Percentiles rank a stretch among this genome's conserved stretches.
These are phyloP conservation scores for Canavalia ensiformis DNA, from an alignment of 306 rosid genomes.

Conservation along the genomic window DNA sequence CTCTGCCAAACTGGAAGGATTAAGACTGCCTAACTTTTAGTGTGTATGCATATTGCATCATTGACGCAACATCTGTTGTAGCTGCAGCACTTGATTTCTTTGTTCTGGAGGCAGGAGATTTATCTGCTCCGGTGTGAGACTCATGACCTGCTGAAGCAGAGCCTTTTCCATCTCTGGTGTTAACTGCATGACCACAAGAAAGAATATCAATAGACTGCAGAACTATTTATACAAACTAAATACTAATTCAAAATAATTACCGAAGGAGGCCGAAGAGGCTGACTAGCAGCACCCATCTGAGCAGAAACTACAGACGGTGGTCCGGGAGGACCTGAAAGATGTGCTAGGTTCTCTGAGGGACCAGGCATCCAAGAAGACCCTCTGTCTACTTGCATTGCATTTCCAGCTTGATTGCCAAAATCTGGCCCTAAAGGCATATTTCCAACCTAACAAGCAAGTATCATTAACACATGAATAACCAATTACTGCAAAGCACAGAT, in stretches of 20 bases:
- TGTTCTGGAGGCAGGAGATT: constrained; percentile 93
- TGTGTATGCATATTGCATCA: constrained; percentile 52
- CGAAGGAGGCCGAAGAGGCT: constrained; percentile 59
- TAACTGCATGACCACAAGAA: constrained; percentile 65
- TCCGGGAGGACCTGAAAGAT: constrained; percentile 67
- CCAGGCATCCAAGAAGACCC: constrained; percentile 80
- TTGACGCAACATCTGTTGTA: constrained; percentile 88
- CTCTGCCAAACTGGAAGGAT: constrained; percentile 46
- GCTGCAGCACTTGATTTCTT: constrained; percentile 92
- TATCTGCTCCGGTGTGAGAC: constrained; percentile 89
- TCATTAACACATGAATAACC: constrained; percentile 32
- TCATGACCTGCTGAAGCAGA: constrained; percentile 97
- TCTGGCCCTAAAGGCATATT: constrained; percentile 72
- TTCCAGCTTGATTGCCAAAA: constrained; percentile 74
- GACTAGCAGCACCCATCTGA: constrained; percentile 75
- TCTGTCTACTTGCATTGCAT: constrained; percentile 79
- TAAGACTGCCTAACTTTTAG: background rate
- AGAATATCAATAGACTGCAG: constrained; percentile 39
- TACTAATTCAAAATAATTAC: constrained; percentile 52
- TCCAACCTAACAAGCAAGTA: constrained; percentile 64
- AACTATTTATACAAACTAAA: constrained; percentile 11
- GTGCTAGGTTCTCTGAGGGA: constrained; percentile 66
- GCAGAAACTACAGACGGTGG: constrained; percentile 59
- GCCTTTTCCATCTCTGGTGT: constrained; percentile 94
- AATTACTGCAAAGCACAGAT: constrained; percentile 26